phyloP scores from a whole-genome alignment of 139 green algal species.

The Micractinium conductrix region DNA sequence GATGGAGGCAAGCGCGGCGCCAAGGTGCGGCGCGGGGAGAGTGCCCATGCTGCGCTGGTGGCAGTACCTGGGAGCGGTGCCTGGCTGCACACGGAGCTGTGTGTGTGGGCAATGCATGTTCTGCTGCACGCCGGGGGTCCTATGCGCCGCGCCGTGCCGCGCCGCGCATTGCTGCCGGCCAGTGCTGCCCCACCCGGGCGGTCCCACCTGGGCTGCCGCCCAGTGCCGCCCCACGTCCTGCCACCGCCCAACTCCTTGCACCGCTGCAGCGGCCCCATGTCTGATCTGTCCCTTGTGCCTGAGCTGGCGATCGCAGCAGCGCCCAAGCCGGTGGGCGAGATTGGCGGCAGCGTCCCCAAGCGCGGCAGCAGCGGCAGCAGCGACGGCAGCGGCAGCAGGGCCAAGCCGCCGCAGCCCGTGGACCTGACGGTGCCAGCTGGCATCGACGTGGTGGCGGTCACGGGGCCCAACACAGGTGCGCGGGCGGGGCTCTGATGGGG shows the following conservation, averaged over 20 bases:
- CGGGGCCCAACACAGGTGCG: constrained; percentile 77
- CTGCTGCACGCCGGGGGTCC: too few relatives aligned
- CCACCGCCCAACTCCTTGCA: too few relatives aligned
- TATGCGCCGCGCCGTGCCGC: too few relatives aligned
- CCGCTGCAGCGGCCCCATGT: background rate
- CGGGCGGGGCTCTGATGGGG: background rate
- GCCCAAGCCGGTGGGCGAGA: background rate
- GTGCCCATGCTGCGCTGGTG: too few relatives aligned
- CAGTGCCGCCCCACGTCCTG: too few relatives aligned
- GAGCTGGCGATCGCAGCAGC: constrained; percentile 20
- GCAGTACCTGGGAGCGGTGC: too few relatives aligned
- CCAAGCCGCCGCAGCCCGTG: constrained; percentile 32
- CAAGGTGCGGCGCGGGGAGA: background rate
- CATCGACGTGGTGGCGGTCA: constrained; percentile 70
- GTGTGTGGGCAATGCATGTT: too few relatives aligned
- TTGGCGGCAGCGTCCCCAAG: constrained; percentile 9
- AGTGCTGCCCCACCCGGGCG: too few relatives aligned
- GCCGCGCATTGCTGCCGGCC: too few relatives aligned
- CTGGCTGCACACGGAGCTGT: too few relatives aligned
- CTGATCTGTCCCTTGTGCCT: constrained; percentile 17
- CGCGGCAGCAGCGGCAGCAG: constrained; percentile 16
- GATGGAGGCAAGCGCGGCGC: background rate
- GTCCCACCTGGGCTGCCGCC: too few relatives aligned
- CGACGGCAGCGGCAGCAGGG: constrained; percentile 7
- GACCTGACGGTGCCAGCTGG: constrained; percentile 64